phyloP scores from a whole-genome alignment of 1,284 basidiomycete species.

The Earliella scabrosa region DNA sequence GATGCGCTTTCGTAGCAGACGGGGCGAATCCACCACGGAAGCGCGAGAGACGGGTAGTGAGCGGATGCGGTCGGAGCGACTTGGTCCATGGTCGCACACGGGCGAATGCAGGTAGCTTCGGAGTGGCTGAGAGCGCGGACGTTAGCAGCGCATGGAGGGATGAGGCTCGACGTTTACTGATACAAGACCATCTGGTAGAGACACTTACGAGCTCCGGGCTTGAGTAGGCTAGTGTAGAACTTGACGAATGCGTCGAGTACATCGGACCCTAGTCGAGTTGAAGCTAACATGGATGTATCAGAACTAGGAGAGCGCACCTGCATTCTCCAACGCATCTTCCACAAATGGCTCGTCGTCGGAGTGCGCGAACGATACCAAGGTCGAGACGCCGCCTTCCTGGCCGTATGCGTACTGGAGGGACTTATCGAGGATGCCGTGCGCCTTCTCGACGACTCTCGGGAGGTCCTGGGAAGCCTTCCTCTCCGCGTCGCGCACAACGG shows the following conservation, averaged over 20 bases:
- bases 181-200: no score
- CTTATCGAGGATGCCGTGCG: constrained; percentile 28
- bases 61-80: constrained; percentile 13
- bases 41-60: constrained; percentile 19
- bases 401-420: constrained; percentile 28
- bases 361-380: constrained; percentile 41
- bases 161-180: no score
- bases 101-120: constrained; percentile 16
- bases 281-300: neutral
- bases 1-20: constrained; percentile 5
- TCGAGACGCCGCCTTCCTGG: constrained; percentile 23
- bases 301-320: neutral
- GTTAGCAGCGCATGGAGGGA: no score
- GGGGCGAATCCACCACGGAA: constrained; percentile 20
- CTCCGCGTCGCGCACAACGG: constrained; percentile 28
- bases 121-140: constrained; percentile 8
- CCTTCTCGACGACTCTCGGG: constrained; percentile 37
- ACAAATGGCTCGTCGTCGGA: constrained; percentile 29
- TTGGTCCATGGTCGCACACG: constrained; percentile 20
- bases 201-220: constrained; percentile 11
- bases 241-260: constrained; percentile 11
- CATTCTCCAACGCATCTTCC: constrained; percentile 16
- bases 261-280: constrained; percentile 5
- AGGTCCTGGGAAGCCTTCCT: constrained; percentile 14
- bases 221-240: constrained; percentile 7